phyloP scores from a whole-genome alignment of 495 filamentous ascomycete genomes.

The Hypoxylon crocopeplum region DNA sequence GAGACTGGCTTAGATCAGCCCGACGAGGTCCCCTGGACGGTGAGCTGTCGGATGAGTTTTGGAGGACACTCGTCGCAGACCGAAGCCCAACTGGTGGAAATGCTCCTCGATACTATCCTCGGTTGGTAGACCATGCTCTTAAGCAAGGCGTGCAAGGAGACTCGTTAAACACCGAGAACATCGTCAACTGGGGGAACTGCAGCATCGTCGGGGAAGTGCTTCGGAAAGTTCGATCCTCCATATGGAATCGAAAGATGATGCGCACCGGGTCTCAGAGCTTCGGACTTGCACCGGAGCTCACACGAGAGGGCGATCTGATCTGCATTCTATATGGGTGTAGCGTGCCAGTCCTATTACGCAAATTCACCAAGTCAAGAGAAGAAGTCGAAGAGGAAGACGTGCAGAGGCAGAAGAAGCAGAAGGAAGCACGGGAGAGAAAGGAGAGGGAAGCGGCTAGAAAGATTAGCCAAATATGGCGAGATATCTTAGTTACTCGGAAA shows the following conservation, averaged over 20 bases:
- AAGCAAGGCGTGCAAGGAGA: slow-evolving; percentile 35
- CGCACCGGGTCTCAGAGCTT: neutral
- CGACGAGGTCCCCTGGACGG: slow-evolving; percentile 19
- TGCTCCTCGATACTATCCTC: slow-evolving; percentile 38
- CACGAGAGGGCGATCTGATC: slow-evolving; percentile 38
- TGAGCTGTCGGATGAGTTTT: slow-evolving; percentile 46
- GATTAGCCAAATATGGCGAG: slow-evolving; percentile 3
- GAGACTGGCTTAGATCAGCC: slow-evolving; percentile 27
- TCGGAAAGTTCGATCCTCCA: slow-evolving; percentile 33
- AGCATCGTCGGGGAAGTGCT: slow-evolving; percentile 33
- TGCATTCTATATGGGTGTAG: slow-evolving; percentile 52
- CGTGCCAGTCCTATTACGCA: slow-evolving; percentile 47
- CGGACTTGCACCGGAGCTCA: slow-evolving; percentile 31
- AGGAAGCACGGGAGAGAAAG: neutral
- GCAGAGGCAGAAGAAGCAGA: slow-evolving; percentile 3
- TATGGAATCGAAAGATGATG: slow-evolving; percentile 43
- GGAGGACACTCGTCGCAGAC: slow-evolving; percentile 53
- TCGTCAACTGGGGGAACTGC: slow-evolving; percentile 20
- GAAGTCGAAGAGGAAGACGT: slow-evolving; percentile 1
- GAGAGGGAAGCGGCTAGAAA: neutral
- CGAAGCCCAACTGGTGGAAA: slow-evolving; percentile 43
- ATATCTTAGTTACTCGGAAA: neutral
- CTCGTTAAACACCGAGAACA: slow-evolving; percentile 12
- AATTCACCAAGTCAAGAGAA: slow-evolving; percentile 1
- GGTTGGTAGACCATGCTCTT: slow-evolving; percentile 28